Conservation (phyloP, 768 basidiomycete genomes). For the Lactarius quietus region DNA sequence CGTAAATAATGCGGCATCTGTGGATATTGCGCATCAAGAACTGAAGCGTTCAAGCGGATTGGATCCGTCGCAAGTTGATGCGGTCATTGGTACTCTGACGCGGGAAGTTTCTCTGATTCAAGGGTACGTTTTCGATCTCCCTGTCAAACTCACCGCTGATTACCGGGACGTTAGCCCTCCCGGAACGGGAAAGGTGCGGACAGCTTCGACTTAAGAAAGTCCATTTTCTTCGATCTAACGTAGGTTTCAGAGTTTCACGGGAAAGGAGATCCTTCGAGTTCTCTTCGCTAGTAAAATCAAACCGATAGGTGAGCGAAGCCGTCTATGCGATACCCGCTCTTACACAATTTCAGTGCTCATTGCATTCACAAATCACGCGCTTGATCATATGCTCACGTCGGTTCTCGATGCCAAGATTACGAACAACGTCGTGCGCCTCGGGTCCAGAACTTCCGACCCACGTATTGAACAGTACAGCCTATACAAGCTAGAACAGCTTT, state of each 20-base stretch:
- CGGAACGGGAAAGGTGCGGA: constrained; percentile 67
- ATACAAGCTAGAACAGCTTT: constrained; percentile 50
- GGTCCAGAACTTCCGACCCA: constrained; percentile 57
- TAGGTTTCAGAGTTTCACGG: constrained; percentile 53
- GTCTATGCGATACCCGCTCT: background rate
- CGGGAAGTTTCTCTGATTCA: constrained; percentile 66
- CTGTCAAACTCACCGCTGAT: background rate
- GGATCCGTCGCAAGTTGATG: constrained; percentile 69
- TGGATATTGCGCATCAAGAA: constrained; percentile 45
- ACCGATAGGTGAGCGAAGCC: constrained; percentile 41
- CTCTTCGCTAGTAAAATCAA: constrained; percentile 50
- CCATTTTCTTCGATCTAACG: background rate
- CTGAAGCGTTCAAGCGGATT: constrained; percentile 50
- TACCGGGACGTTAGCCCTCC: constrained; percentile 49
- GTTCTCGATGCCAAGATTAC: constrained; percentile 67
- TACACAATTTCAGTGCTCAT: constrained; percentile 38
- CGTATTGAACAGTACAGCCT: constrained; percentile 57
- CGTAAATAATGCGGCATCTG: constrained; percentile 40
- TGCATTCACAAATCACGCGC: constrained; percentile 75
- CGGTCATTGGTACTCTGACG: constrained; percentile 57
- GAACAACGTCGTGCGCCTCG: constrained; percentile 59
- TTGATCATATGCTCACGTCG: constrained; percentile 66
- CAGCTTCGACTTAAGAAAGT: background rate
- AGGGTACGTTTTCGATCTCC: constrained; percentile 43
- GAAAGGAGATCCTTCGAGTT: constrained; percentile 64